Evolutionary conservation across 768 basidiomycete species (phyloP), one percentile per base, ranked within the genome.

Genomic region (Mycena kentingensis): DNA sequence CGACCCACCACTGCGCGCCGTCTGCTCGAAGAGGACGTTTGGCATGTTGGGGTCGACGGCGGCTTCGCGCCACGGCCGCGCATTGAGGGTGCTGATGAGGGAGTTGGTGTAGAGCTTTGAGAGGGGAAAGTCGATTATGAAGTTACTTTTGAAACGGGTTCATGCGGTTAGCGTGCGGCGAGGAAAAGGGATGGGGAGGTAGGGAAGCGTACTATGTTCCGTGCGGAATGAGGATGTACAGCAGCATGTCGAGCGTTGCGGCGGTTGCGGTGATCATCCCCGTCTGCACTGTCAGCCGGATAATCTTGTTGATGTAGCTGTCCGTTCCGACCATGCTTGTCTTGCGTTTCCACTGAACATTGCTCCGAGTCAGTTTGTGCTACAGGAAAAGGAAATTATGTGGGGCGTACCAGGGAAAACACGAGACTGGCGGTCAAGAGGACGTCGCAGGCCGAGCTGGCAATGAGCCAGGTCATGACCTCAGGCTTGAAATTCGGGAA

Each of bases 51-150:
- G 26, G 8, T 44, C 5, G 2, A 46, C 32, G 11, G 10, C 19
- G 2, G 36, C 12, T 21, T 55, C 47, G 26, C 37, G 26, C 51
- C 52, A 54, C 4, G 49, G 46, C 5, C 60, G 59, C 10, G 60
- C 60, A 32, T 62, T 62, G 1, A 62, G 47, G 12, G 56, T 57
- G 52, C 51, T 45, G n/a, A 61, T 34, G 8, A 61, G 43, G 7
- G 54, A 43, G 21, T 53, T 60, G 3, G 54, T 52, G 32, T 61
- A 60, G 1, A 61, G 41, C 22, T 60, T 60, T 1, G 50, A 48
- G 0, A 61, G 38, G 2, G 50, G 31, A 24, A 61, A 61, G 25
- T 60, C 60, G 7, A 49, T 29, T 19, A 52, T 44, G 31, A 61
- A 61, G 16, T 59, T 61, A 2, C 49, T 41, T 7, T 25, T 5